A percentile compares a stretch with the other conserved stretches of the same genome.
These are phyloP conservation scores for Bryoerythrophyllum caledonicum DNA, from an alignment of 225 moss, liverwort and hornwort species.

Conservation along the genomic window DNA sequence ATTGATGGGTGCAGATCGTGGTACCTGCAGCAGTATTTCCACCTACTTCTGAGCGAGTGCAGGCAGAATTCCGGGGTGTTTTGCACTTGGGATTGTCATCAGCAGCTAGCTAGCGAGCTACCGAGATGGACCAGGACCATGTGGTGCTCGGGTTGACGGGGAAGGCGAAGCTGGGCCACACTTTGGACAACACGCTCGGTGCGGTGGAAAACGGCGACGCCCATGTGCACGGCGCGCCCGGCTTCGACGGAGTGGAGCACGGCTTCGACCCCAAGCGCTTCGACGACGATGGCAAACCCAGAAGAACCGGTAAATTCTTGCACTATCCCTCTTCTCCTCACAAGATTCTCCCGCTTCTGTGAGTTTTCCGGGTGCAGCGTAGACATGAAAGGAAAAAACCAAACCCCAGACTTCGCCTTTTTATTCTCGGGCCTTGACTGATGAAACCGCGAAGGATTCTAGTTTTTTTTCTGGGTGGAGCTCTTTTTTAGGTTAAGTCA, in stretches of 20 bases:
- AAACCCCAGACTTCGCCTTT: too few relatives aligned
- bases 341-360: neutral
- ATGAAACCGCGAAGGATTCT: too few relatives aligned
- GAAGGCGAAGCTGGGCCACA: conserved; percentile 43
- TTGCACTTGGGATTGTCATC: neutral
- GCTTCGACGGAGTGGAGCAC: conserved; percentile 36
- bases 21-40: too few relatives aligned
- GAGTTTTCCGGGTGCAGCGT: neutral
- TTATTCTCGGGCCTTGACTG: too few relatives aligned
- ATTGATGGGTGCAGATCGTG: too few relatives aligned
- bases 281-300: conserved; percentile 68
- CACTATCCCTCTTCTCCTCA: neutral
- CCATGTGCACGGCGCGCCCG: neutral
- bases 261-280: neutral
- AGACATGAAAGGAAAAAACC: too few relatives aligned
- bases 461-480: too few relatives aligned
- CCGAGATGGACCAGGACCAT: conserved; percentile 27
- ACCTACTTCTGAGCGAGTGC: too few relatives aligned
- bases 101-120: neutral
- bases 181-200: conserved; percentile 31
- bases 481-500: too few relatives aligned
- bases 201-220: conserved; percentile 39
- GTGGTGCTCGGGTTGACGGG: conserved; percentile 43
- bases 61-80: neutral
- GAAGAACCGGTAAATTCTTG: conserved; percentile 44